These are phyloP conservation scores for Lodderomyces theae DNA, from an alignment of 1,139 yeast species.

Conservation along the genomic window DNA sequence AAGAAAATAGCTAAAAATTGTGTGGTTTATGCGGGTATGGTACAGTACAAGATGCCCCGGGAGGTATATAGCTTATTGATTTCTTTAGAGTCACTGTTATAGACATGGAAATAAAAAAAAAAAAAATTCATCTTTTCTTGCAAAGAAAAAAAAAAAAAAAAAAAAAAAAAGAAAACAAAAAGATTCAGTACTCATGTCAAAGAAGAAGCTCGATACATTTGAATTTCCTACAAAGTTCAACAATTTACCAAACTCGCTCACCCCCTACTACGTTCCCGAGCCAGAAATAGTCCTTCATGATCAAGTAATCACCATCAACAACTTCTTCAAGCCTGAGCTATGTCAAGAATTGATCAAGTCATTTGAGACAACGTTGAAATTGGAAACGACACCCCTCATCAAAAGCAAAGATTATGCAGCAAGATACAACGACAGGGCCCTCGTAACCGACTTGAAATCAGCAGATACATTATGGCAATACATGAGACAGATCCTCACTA, in stretches of 20 bases:
- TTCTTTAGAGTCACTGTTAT: constrained; percentile 57
- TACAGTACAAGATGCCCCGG: constrained; percentile 92
- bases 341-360: constrained; percentile 46
- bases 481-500: constrained; percentile 30
- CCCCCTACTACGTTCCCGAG: constrained; percentile 32
- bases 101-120: constrained; percentile 8
- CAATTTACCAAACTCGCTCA: constrained; percentile 21
- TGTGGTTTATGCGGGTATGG: constrained; percentile 94
- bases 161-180: neutral
- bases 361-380: constrained; percentile 27
- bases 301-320: constrained; percentile 46
- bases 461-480: constrained; percentile 47
- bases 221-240: constrained; percentile 30
- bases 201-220: neutral
- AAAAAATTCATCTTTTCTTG: neutral
- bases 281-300: constrained; percentile 30
- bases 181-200: neutral
- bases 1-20: constrained; percentile 76
- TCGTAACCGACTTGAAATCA: constrained; percentile 37
- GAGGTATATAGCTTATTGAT: constrained; percentile 79
- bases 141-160: neutral
- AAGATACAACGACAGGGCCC: constrained; percentile 54
- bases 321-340: constrained; percentile 41
- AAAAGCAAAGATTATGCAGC: constrained; percentile 58
- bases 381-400: constrained; percentile 50